A percentile compares a stretch with the other conserved stretches of the same genome.
phyloP scores from a whole-genome alignment of 306 rosid species.

The Mimosa pudica region DNA sequence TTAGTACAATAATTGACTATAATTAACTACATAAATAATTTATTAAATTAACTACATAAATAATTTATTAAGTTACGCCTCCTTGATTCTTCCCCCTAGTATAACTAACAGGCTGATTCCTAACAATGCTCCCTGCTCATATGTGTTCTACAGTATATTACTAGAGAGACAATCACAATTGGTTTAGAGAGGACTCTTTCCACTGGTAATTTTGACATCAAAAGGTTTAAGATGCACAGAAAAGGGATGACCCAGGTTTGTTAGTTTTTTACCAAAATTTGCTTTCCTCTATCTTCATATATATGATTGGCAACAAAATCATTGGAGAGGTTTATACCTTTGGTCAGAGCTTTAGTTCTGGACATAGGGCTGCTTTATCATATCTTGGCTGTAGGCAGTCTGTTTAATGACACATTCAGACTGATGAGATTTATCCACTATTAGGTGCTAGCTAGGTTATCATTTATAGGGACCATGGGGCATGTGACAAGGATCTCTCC shows the following conservation, averaged over 20 bases:
- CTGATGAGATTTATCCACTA: conserved; percentile 30
- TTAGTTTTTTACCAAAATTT: conserved; percentile 6
- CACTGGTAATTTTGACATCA: conserved; percentile 80
- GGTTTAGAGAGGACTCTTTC: conserved; percentile 91
- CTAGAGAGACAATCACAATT: conserved; percentile 40
- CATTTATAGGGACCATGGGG: conserved; percentile 75
- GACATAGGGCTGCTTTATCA: conserved; percentile 1
- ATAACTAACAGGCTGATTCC: too few species aligned
- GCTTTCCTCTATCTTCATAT: neutral
- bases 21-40: too few species aligned
- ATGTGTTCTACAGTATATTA: conserved; percentile 38
- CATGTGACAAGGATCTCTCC: conserved; percentile 91
- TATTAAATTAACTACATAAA: too few species aligned
- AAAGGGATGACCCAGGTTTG: conserved; percentile 94
- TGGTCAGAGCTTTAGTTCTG: neutral
- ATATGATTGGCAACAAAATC: conserved; percentile 1
- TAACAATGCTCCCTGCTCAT: neutral
- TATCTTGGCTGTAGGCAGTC: conserved; percentile 2
- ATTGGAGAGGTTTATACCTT: neutral
- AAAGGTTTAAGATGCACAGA: conserved; percentile 83
- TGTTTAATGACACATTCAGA: neutral
- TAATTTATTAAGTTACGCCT: too few species aligned
- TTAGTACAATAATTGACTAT: too few species aligned
- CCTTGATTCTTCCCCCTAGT: too few species aligned
- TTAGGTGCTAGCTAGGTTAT: conserved; percentile 80